A percentile compares a stretch with the other conserved stretches of the same genome.
phyloP scores from a whole-genome alignment of 2,329 filamentous ascomycete genomes.

The Hymenoscyphus salicellus region DNA sequence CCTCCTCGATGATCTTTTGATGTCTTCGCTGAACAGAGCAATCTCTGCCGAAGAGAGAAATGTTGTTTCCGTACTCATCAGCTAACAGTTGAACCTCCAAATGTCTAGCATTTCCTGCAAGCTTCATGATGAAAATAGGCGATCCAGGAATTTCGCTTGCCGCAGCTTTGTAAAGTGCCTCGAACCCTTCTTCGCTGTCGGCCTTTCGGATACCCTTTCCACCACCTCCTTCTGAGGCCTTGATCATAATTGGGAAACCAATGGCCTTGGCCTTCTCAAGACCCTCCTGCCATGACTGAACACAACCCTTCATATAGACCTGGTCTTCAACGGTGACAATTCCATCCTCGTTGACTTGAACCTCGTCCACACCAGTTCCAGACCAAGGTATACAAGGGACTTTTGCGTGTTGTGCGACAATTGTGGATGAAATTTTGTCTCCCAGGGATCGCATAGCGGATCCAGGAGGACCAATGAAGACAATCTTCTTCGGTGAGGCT shows the following conservation, averaged over 20 bases:
- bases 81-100: constrained; percentile 95
- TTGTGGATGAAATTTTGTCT: constrained; percentile 99
- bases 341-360: constrained; percentile 72
- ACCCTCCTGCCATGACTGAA: constrained; percentile 84
- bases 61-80: constrained; percentile 99
- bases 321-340: constrained; percentile 90
- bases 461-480: constrained; percentile 97
- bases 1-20: constrained; percentile 99
- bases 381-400: constrained; percentile 99
- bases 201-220: constrained; percentile 99
- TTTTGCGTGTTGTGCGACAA: constrained; percentile 92
- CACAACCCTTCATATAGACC: constrained; percentile 86
- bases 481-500: constrained; percentile 95
- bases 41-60: constrained; percentile 96
- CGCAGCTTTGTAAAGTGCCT: constrained; percentile 86
- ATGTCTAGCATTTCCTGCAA: constrained; percentile 93
- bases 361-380: constrained; percentile 82
- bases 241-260: constrained; percentile 99
- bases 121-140: constrained; percentile 99
- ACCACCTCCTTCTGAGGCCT: constrained; percentile 98
- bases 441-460: constrained; percentile 98
- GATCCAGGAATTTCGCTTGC: constrained; percentile 97
- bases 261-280: constrained; percentile 82
- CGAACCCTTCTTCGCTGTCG: constrained; percentile 77
- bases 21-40: constrained; percentile 97